Percentiles rank a stretch among this genome's conserved stretches.
Conservation (phyloP, 345 rosid genomes). For the Rhizophora mangle region DNA sequence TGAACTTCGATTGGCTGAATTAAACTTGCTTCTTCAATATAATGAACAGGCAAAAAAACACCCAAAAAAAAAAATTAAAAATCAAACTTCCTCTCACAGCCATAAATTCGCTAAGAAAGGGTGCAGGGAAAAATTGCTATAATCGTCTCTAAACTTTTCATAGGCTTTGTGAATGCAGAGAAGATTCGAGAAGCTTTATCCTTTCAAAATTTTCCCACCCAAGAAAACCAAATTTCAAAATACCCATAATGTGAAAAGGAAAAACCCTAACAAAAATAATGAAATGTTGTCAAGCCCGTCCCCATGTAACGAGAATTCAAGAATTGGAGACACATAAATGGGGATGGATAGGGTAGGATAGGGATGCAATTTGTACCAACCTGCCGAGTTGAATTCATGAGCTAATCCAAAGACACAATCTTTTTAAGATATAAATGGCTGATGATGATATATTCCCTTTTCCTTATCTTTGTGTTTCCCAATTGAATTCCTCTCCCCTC, state of each 20-base stretch:
- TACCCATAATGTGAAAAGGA: constrained; percentile 9
- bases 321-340: background rate
- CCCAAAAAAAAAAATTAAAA: background rate
- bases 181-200: background rate
- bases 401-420: constrained; percentile 5
- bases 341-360: background rate
- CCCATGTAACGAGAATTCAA: background rate
- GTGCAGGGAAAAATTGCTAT: background rate
- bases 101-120: background rate
- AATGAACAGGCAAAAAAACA: background rate
- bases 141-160: background rate
- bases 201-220: background rate
- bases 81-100: background rate
- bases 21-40: background rate
- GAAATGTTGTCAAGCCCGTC: background rate
- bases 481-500: background rate
- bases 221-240: background rate
- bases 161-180: background rate
- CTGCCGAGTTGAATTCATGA: constrained; percentile 17
- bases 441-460: background rate
- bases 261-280: background rate
- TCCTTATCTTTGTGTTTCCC: background rate
- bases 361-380: constrained; percentile 4
- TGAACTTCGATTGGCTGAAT: background rate
- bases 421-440: background rate